A percentile compares a stretch with the other conserved stretches of the same genome.
phyloP scores from a whole-genome alignment of 2,329 filamentous ascomycete genomes.

The Aspergillus eucalypticola region DNA sequence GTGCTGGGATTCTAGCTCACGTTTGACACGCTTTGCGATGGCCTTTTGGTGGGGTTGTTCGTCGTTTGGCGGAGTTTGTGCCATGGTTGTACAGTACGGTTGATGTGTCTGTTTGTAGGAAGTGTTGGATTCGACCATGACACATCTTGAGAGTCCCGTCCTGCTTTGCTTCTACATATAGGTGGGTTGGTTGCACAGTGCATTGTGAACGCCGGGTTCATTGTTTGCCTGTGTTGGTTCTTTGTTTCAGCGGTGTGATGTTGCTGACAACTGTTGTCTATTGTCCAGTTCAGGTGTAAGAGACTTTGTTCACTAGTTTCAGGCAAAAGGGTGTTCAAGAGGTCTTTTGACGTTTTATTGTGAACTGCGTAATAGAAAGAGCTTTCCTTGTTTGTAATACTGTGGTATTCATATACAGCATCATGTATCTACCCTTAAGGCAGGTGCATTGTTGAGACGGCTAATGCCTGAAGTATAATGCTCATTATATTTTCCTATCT shows the following conservation, averaged over 20 bases:
- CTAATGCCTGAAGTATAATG: too few relatives aligned
- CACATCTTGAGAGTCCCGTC: not conserved
- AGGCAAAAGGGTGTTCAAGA: not conserved
- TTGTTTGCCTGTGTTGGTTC: not conserved
- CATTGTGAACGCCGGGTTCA: not conserved
- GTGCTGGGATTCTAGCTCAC: not conserved
- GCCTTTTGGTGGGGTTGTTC: not conserved
- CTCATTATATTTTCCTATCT: too few relatives aligned
- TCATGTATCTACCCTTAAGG: too few relatives aligned
- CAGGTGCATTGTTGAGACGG: too few relatives aligned
- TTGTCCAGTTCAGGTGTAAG: too few relatives aligned
- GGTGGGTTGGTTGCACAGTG: not conserved
- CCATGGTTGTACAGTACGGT: not conserved
- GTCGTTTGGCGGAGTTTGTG: not conserved
- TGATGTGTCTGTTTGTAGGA: not conserved
- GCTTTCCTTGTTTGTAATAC: not conserved
- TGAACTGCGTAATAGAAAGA: not conserved
- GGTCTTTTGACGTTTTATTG: not conserved
- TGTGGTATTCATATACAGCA: too few relatives aligned
- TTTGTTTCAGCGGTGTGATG: not conserved
- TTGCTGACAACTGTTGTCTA: not conserved
- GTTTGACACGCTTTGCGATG: not conserved
- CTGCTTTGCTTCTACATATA: not conserved
- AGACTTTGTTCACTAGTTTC: not conserved
- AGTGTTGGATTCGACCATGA: not conserved